Conservation (phyloP, 331 rosid species). For the Rhamnella rubrinervis region DNA sequence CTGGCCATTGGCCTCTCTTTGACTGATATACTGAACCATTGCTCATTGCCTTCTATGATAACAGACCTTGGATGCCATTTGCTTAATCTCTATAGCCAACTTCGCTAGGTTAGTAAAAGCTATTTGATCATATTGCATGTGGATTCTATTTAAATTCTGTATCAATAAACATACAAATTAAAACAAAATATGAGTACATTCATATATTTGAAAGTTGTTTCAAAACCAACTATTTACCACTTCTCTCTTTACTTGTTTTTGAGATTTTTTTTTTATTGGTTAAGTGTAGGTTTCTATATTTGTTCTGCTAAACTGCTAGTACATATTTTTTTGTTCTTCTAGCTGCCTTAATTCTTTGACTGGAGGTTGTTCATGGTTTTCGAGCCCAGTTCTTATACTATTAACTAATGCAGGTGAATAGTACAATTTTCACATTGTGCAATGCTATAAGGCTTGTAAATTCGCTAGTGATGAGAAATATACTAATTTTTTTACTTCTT, state of each 20-base stretch:
- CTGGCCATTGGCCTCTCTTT: slow-evolving; percentile 43
- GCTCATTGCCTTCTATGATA: slow-evolving; percentile 44
- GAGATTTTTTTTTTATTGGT: too few species aligned
- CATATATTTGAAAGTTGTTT: background rate
- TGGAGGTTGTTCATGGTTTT: background rate
- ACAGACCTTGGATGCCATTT: slow-evolving; percentile 65
- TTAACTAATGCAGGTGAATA: slow-evolving; percentile 65
- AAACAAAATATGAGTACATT: background rate
- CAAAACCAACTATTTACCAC: slow-evolving; percentile 5
- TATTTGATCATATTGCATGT: slow-evolving; percentile 13
- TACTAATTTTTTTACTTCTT: slow-evolving; percentile 44
- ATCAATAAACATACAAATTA: background rate
- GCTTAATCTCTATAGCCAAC: slow-evolving; percentile 69
- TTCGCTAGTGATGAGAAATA: slow-evolving; percentile 35
- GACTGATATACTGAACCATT: slow-evolving; percentile 30
- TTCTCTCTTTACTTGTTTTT: background rate
- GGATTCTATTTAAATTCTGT: background rate
- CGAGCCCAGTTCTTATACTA: slow-evolving; percentile 23
- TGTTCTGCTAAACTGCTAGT: too few species aligned
- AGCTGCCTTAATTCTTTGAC: too few species aligned
- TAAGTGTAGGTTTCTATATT: too few species aligned
- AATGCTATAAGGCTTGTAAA: slow-evolving; percentile 63
- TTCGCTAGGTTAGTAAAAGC: slow-evolving; percentile 77
- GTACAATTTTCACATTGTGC: slow-evolving; percentile 68
- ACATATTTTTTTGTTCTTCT: too few species aligned